Evolutionary conservation across 2,329 filamentous ascomycete genomes (phyloP), one percentile per base, ranked within the genome.

Genomic region (Cladosporium sp.): DNA sequence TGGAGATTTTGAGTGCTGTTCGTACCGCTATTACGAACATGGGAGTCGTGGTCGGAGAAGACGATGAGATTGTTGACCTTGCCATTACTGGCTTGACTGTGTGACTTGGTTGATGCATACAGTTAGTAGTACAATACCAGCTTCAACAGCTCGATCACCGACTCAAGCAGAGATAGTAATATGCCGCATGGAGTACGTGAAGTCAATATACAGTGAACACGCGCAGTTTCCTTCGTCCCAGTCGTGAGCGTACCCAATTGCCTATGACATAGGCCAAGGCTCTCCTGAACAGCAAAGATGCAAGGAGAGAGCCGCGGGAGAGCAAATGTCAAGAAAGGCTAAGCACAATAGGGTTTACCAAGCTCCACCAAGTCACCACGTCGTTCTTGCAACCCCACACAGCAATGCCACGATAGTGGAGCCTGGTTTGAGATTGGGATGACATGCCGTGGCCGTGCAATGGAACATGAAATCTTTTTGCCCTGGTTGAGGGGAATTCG

Each of bases 391-490:
- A 55, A 11, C 52, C 29, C 52, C 52, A 55, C 52, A 55, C 18
- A 55, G 52, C 52, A 55, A 55, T 55, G 52, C 52, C 52, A 55
- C 52, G 52, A 55, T 55, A 55, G 52, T 55, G 52, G 52, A 55
- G 26, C 14, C 52, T n/a, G n/a, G 28, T 55, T 29, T 14, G 31
- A n/a, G 28, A 29, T 21, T 29, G 33, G 52, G 31, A 55, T 55
- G 52, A 55, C 52, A 55, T 55, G 52, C 52, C 31, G 55, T 57
- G 55, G 55, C 55, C 33, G 55, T 57, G 55, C 55, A 55, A 55
- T 55, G n/a, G 21, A 31, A n/a, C 31, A 55, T 55, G 31, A 29
- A 29, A 29, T 29, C n/a, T 21, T 55, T 29, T 14, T 33, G 52
- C 52, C 29, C 52, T 33, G 16, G 28, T 55, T 33, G 28, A 55